Evolutionary conservation across 371 early-diverging fungal genomes (phyloP), one percentile per base, ranked within the genome.

Genomic region (Saksenaea oblongispora): DNA sequence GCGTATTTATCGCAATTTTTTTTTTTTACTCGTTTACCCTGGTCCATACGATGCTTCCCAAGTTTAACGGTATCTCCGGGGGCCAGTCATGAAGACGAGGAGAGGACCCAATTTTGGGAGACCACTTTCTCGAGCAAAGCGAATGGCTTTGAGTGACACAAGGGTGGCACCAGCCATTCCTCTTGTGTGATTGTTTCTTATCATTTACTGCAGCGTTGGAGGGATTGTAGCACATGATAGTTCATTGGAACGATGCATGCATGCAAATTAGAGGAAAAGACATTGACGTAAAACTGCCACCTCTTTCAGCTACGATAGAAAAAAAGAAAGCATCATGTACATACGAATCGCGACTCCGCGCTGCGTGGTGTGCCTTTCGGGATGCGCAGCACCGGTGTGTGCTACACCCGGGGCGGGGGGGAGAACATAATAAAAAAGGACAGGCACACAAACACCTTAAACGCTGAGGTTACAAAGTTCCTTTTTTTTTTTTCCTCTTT

Each of bases 381-480:
- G 51, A 47, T 47, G 51, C 51, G 51, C 51, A 47, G 51, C 51
- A 47, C 24, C 51, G 22, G 51, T 47, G 51, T 47, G 51, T 47
- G 51, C 51, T 47, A 47, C 51, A 39, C 39, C 39, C 39, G 39
- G 39, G 51, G 24, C 51, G 24, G 10, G 10, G n/a, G 51, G 51
- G 22, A 17, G 51, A 22, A 47, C 7, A 22, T n/a, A 22, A 47
- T 4, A 47, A 47, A 47, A 47, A 47, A 47, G 22, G 22, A 47
- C 24, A 47, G 51, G 51, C 51, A 47, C 24, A 47, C n/a, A 47
- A 31, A 22, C 22, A 47, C 18, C 22, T 47, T 47, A 47, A 47
- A 26, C 51, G 24, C 51, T 22, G 51, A 22, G 22, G 3, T 44
- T 47, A 18, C 47, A 18, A 3, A 17, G 17, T 47, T 47, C 51